Percentiles rank a stretch among this genome's conserved stretches.
phyloP scores from a whole-genome alignment of 495 filamentous ascomycete genomes.

The Hyaloscypha variabilis region DNA sequence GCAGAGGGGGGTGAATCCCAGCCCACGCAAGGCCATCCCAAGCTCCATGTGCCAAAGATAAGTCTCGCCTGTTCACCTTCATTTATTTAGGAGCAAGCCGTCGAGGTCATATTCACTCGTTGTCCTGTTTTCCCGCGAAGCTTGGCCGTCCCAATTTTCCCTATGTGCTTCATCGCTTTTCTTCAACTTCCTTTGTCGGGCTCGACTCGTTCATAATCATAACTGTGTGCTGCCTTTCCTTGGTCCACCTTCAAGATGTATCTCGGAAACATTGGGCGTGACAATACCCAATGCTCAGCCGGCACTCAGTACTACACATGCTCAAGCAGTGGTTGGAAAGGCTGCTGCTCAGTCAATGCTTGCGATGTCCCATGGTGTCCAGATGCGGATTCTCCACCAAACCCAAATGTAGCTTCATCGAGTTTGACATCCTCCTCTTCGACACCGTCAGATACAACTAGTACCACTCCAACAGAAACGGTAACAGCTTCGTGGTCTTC shows the following conservation, averaged over 20 bases:
- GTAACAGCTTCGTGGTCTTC: not conserved
- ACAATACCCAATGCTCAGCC: not conserved
- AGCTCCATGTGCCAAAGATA: conserved; percentile 4
- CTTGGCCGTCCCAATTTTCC: not conserved
- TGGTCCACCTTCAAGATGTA: conserved; percentile 3
- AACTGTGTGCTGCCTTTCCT: not conserved
- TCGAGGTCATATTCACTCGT: not conserved
- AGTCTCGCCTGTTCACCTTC: not conserved
- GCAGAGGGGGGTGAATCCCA: not conserved
- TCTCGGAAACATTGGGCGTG: not conserved
- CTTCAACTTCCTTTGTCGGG: not conserved
- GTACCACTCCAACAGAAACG: not conserved
- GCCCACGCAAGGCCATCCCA: not conserved
- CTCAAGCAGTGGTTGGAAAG: conserved; percentile 1
- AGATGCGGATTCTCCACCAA: conserved; percentile 2
- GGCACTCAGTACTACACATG: conserved; percentile 5
- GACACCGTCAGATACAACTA: not conserved
- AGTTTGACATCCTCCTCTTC: not conserved
- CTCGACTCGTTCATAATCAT: not conserved
- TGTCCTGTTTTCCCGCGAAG: not conserved
- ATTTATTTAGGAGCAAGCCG: not conserved
- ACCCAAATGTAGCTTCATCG: not conserved
- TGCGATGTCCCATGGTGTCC: conserved; percentile 16
- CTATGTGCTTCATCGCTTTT: conserved; percentile 5
- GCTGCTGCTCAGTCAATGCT: conserved; percentile 26